phyloP scores from a whole-genome alignment of 2,329 filamentous ascomycete genomes.

The Aspergillus neoniger region DNA sequence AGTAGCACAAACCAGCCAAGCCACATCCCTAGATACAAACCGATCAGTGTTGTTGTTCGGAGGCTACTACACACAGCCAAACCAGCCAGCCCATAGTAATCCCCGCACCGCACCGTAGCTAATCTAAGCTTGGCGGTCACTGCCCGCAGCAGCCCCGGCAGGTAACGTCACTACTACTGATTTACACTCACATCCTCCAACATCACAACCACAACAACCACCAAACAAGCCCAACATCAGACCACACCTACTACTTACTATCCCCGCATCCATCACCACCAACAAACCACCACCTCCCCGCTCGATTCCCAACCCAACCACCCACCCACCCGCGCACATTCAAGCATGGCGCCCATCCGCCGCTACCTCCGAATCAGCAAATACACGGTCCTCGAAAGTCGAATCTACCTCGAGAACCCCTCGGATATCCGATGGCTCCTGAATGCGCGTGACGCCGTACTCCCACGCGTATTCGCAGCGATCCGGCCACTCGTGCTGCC shows the following conservation, averaged over 20 bases:
- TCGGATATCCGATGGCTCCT: constrained; percentile 81
- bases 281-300: neutral
- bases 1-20: no score
- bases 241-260: neutral
- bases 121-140: no score
- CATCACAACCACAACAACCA: no score
- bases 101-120: no score
- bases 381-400: constrained; percentile 92
- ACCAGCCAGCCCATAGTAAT: no score
- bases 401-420: constrained; percentile 93
- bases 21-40: no score
- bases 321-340: neutral
- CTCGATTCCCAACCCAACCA: neutral
- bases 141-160: no score
- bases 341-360: constrained; percentile 79
- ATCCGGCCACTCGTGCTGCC: constrained; percentile 85
- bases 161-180: no score
- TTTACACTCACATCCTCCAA: no score
- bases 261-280: neutral
- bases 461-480: constrained; percentile 80
- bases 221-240: no score
- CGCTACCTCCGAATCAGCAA: constrained; percentile 90
- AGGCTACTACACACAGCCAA: no score
- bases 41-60: no score
- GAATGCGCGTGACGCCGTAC: constrained; percentile 71